phyloP scores from a whole-genome alignment of 345 rosid species.

The Jatropha curcas region DNA sequence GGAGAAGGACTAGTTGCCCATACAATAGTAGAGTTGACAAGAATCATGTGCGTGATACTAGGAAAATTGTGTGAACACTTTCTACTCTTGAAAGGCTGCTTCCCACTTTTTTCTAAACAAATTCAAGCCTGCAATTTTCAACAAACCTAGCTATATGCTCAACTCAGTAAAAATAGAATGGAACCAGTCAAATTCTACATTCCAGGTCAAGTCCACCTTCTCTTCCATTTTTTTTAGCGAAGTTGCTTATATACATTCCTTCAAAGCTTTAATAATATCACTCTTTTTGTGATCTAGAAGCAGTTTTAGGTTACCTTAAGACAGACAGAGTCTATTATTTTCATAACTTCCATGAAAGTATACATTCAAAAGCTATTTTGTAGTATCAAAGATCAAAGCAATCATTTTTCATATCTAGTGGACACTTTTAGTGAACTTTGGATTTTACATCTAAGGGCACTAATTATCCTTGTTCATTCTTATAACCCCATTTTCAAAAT shows the following conservation, averaged over 20 bases:
- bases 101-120: background rate
- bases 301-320: background rate
- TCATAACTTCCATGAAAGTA: slow-evolving; percentile 15
- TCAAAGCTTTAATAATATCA: background rate
- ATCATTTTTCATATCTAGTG: background rate
- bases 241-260: too few species aligned
- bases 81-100: background rate
- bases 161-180: background rate
- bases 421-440: slow-evolving; percentile 4
- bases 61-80: background rate
- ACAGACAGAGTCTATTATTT: background rate
- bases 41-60: background rate
- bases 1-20: background rate
- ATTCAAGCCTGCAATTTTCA: slow-evolving; percentile 16
- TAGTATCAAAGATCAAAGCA: background rate
- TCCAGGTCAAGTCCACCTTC: background rate
- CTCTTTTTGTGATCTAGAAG: slow-evolving; percentile 4
- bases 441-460: slow-evolving; percentile 6
- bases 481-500: background rate
- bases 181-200: background rate
- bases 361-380: slow-evolving; percentile 5
- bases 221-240: background rate
- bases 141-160: background rate
- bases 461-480: background rate
- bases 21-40: background rate